Evolutionary conservation across 2,329 filamentous ascomycete genomes (phyloP).

Genomic region (Lachnellula occidentalis): DNA sequence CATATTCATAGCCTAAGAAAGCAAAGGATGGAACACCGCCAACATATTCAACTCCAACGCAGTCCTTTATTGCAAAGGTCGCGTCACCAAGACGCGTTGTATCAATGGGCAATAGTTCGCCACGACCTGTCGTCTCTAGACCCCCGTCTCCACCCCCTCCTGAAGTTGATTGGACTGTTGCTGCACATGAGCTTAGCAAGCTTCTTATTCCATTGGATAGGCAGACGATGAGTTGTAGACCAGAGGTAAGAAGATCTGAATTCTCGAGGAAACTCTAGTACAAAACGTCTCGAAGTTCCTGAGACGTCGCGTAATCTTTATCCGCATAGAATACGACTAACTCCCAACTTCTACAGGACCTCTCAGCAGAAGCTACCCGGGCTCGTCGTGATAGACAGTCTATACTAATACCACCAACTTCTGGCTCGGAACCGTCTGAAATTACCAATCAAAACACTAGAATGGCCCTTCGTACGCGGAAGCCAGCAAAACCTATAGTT

Average conservation of each 20-base stretch:
- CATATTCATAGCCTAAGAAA: constrained; percentile 31
- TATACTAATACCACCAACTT: constrained; percentile 36
- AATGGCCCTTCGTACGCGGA: constrained; percentile 70
- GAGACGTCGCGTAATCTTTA: not conserved
- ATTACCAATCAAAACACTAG: constrained; percentile 49
- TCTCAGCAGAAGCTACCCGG: constrained; percentile 63
- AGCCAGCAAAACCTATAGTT: constrained; percentile 46
- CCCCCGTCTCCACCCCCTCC: constrained; percentile 65
- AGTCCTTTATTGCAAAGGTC: constrained; percentile 79
- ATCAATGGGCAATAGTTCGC: constrained; percentile 32
- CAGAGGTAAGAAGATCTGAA: constrained; percentile 41
- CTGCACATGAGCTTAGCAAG: constrained; percentile 77
- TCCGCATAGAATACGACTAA: not conserved
- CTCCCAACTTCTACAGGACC: constrained; percentile 42
- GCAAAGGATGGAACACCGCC: constrained; percentile 52
- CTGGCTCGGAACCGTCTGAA: constrained; percentile 25
- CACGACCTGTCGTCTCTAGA: constrained; percentile 35
- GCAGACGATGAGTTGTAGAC: constrained; percentile 68
- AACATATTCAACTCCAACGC: constrained; percentile 82
- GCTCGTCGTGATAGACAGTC: constrained; percentile 60
- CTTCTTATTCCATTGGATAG: constrained; percentile 72
- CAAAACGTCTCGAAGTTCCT: not conserved
- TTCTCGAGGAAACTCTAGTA: too few species aligned
- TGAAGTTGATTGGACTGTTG: constrained; percentile 78
- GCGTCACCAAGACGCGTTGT: constrained; percentile 49